A percentile compares a stretch with the other conserved stretches of the same genome.
These are phyloP conservation scores for Diddensiella caesifluorescens DNA, from an alignment of 805 yeast species.

Conservation along the genomic window DNA sequence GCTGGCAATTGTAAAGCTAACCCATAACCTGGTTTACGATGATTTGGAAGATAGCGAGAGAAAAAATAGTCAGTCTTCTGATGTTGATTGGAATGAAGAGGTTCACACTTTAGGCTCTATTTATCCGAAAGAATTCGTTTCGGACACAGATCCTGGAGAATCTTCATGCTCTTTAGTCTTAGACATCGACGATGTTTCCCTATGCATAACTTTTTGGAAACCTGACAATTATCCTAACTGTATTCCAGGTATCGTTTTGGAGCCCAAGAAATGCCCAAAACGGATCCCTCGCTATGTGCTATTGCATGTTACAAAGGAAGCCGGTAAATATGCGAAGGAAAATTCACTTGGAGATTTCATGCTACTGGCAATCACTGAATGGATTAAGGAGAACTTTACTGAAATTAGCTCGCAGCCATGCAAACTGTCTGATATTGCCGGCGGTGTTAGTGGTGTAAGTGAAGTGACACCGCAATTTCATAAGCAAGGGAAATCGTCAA, in stretches of 20 bases:
- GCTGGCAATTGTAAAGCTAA: conserved; percentile 42
- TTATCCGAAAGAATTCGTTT: conserved; percentile 42
- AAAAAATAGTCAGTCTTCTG: conserved; percentile 1
- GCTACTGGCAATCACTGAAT: conserved; percentile 64
- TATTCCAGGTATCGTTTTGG: conserved; percentile 64
- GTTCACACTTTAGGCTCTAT: conserved; percentile 60
- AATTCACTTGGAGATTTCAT: conserved; percentile 61
- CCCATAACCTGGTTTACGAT: conserved; percentile 25
- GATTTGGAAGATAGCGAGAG: conserved; percentile 8
- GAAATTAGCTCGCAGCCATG: conserved; percentile 70
- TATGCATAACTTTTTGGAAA: conserved; percentile 36
- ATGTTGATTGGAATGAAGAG: conserved; percentile 67
- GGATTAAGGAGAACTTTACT: conserved; percentile 62
- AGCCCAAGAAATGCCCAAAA: conserved; percentile 28
- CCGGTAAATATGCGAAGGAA: conserved; percentile 29
- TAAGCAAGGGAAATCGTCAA: conserved; percentile 8
- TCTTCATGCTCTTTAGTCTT: conserved; percentile 13
- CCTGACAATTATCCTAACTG: conserved; percentile 55
- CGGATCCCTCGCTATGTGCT: conserved; percentile 31
- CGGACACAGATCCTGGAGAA: not conserved
- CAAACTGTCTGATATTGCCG: conserved; percentile 42
- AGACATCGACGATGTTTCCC: not conserved
- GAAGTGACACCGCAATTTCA: conserved; percentile 12
- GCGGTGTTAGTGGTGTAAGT: conserved; percentile 28
- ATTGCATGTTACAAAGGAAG: conserved; percentile 30